A percentile compares a stretch with the other conserved stretches of the same genome.
These are phyloP conservation scores for Waltergamsia citrina DNA, from an alignment of 2,329 filamentous ascomycete genomes.

Conservation along the genomic window DNA sequence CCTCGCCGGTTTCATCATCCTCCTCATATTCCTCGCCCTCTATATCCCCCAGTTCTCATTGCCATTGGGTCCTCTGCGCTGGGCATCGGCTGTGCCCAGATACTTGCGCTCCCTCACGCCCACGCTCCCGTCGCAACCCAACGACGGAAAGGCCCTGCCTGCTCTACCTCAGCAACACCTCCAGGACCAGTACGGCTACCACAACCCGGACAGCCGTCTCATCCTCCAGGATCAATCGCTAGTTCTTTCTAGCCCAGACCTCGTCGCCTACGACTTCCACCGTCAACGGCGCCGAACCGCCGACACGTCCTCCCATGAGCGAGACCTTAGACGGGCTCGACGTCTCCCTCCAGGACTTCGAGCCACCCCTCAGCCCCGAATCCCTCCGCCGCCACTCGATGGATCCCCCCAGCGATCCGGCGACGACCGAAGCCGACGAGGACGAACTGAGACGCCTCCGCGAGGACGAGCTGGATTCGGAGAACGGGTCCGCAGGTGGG, in stretches of 20 bases:
- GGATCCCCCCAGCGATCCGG: constrained; percentile 22
- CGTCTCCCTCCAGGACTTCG: constrained; percentile 46
- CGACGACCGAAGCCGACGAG: constrained; percentile 9
- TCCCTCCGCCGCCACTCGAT: constrained; percentile 21
- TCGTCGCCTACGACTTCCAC: constrained; percentile 10
- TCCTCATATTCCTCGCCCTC: constrained; percentile 40
- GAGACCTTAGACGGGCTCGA: constrained; percentile 33
- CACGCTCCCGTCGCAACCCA: not conserved
- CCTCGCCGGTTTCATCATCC: constrained; percentile 38
- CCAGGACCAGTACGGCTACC: not conserved
- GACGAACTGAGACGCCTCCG: constrained; percentile 5
- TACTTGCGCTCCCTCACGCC: constrained; percentile 3
- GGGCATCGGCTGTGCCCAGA: constrained; percentile 9
- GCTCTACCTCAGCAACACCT: constrained; percentile 12
- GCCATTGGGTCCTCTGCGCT: constrained; percentile 9
- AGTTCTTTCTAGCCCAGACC: constrained; percentile 18
- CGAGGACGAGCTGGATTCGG: constrained; percentile 28
- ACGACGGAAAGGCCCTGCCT: constrained; percentile 18
- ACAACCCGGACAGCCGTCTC: constrained; percentile 10
- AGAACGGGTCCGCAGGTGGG: constrained; percentile 39
- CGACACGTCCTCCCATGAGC: constrained; percentile 13
- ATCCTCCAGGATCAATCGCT: constrained; percentile 22
- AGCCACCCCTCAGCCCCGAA: constrained; percentile 31
- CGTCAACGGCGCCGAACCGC: constrained; percentile 3
- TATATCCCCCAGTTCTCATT: constrained; percentile 30